Evolutionary conservation across 129 eudicot genomes (phyloP), one percentile per base, ranked within the genome.

Genomic region (Kitagawia praeruptora): DNA sequence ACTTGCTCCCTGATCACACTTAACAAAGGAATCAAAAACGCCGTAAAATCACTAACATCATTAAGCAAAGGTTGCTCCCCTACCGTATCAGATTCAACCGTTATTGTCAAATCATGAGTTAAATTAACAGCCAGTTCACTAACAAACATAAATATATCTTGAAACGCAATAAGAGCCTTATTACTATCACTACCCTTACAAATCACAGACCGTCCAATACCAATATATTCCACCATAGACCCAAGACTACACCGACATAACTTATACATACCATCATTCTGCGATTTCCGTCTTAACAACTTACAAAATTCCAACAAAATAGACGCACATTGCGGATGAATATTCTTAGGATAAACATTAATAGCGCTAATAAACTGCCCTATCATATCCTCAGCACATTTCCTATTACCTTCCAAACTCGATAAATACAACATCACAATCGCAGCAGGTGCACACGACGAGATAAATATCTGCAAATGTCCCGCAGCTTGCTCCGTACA

Each of bases 221-320:
- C 86, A 76, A 85, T 48, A 12, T 63, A 45, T 74, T 85, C 88
- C 77, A 89, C 79, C 89, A 94, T 84, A 1, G 85, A 78, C 28
- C 91, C 97, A 77, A 92, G 80, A 77, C 86, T 83, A 78, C 88
- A 75, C 73, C 94, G 38, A 73, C 98, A 95, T 4, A 79, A 61
- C 61, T 15, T 37, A 84, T 92, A 95, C 83, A 95, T 74, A 3
- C 77, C 79, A 83, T 92, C 96, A 58, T 78, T 81, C 25, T 7
- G 81, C 3, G 80, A 85, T 37, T 82, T 75, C 40, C 84, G 80
- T 47, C 83, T 69, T 16, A 95, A 82, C 86, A 92, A 83, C 78
- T 83, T 90, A 85, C 98, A 95, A 69, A 95, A 95, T 44, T 95
- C 96, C 80, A 95, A 88, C 44, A 87, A 83, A 45, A 92, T 82